A percentile compares a stretch with the other conserved stretches of the same genome.
These are phyloP conservation scores for Leccinum subrobustum DNA, from an alignment of 1,284 basidiomycete species.

Conservation along the genomic window DNA sequence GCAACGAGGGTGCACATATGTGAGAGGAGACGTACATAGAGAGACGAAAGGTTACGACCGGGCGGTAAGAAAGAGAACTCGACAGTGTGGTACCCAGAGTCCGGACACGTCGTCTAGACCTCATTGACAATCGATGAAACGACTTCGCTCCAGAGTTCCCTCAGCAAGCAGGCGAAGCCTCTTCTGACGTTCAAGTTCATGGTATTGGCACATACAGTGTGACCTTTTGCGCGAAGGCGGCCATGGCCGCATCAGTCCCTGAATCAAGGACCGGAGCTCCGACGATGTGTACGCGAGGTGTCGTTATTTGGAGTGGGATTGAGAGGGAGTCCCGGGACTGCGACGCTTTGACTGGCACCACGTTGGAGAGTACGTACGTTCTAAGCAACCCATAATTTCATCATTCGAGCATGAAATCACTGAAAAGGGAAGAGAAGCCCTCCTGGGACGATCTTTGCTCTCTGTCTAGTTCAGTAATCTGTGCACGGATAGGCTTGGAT, in stretches of 20 bases:
- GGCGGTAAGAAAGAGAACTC: neutral
- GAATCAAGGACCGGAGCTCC: neutral
- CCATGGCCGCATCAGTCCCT: neutral
- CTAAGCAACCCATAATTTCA: neutral
- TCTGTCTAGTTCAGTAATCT: too few relatives aligned
- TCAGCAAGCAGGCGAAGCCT: neutral
- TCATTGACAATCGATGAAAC: neutral
- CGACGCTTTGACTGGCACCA: too few relatives aligned
- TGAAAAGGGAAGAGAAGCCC: neutral
- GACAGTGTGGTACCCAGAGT: neutral
- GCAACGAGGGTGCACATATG: neutral
- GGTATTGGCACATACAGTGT: neutral
- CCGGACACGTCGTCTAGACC: neutral
- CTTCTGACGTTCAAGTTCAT: neutral
- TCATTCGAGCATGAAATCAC: neutral
- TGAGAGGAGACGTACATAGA: neutral
- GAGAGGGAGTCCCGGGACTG: neutral
- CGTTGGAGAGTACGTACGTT: too few relatives aligned
- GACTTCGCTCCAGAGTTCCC: neutral
- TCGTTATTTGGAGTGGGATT: neutral
- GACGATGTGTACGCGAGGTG: neutral
- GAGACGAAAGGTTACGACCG: neutral
- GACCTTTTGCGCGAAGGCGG: neutral
- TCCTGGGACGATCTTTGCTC: too few relatives aligned
- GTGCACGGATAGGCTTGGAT: too few relatives aligned